Percentiles rank a stretch among this genome's conserved stretches.
Evolutionary conservation across 805 yeast species (phyloP).

Genomic region (Vanderwaltozyma polyspora): DNA sequence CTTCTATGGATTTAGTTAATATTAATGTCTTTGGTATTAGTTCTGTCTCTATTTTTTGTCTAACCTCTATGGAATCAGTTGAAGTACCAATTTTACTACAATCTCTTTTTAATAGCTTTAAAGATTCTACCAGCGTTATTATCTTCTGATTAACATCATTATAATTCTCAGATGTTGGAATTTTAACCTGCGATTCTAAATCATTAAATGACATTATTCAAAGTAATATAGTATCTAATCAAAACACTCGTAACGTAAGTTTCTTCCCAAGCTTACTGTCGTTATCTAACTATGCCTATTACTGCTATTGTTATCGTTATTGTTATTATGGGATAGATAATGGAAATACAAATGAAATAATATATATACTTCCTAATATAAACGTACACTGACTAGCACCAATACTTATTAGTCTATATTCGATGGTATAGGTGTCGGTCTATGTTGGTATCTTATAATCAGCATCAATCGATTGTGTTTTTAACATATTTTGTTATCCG

Average conservation of each 20-base stretch:
- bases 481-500: too few species aligned
- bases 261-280: background rate
- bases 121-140: constrained; percentile 4
- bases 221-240: background rate
- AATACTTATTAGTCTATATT: too few species aligned
- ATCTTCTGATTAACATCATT: background rate
- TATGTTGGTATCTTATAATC: too few species aligned
- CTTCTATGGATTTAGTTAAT: constrained; percentile 8
- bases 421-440: too few species aligned
- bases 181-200: constrained; percentile 9
- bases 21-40: constrained; percentile 10
- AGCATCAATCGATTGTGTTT: too few species aligned
- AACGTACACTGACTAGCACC: too few species aligned
- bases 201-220: constrained; percentile 17
- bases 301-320: too few species aligned
- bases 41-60: constrained; percentile 20
- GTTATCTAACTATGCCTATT: background rate
- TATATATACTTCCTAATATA: too few species aligned
- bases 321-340: too few species aligned
- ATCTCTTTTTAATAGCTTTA: constrained; percentile 6
- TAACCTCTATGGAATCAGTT: constrained; percentile 30
- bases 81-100: constrained; percentile 11
- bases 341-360: too few species aligned
- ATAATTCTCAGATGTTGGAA: constrained; percentile 7
- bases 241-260: background rate